A percentile compares a stretch with the other conserved stretches of the same genome.
Conservation (phyloP, 345 rosid genomes). For the Noccaea bulbosa region DNA sequence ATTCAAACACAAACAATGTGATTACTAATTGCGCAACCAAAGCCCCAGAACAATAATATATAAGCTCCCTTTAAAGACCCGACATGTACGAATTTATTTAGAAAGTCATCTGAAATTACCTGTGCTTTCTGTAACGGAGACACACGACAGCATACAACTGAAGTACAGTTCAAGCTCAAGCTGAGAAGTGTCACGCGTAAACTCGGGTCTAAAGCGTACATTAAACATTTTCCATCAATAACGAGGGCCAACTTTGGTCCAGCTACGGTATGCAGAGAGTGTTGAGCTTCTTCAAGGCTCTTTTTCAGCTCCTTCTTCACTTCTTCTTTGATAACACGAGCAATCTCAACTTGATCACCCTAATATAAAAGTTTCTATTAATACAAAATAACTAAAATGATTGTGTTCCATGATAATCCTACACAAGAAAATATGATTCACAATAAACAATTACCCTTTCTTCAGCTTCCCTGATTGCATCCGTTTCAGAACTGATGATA, state of each 20-base stretch:
- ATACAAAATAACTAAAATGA: conserved; percentile 3
- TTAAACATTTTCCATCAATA: conserved; percentile 97
- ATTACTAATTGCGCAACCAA: conserved; percentile 6
- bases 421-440: conserved; percentile 17
- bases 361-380: conserved; percentile 34
- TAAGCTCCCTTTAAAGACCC: conserved; percentile 2
- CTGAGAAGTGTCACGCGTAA: conserved; percentile 82
- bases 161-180: conserved; percentile 91
- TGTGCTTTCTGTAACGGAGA: conserved; percentile 99
- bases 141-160: conserved; percentile 99
- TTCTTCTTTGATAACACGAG: conserved; percentile 83
- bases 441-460: conserved; percentile 64
- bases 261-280: conserved; percentile 53
- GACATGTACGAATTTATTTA: background rate
- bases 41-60: conserved; percentile 2
- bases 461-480: conserved; percentile 85
- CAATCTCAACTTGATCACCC: conserved; percentile 98
- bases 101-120: conserved; percentile 48
- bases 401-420: conserved; percentile 15
- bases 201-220: conserved; percentile 92
- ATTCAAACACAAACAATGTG: conserved; percentile 9
- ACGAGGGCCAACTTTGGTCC: conserved; percentile 88
- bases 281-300: conserved; percentile 87
- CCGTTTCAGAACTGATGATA: conserved; percentile 90
- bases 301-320: conserved; percentile 73